Evolutionary conservation across 1,284 basidiomycete genomes (phyloP).

Genomic region (Cutaneotrichosporon curvatum): DNA sequence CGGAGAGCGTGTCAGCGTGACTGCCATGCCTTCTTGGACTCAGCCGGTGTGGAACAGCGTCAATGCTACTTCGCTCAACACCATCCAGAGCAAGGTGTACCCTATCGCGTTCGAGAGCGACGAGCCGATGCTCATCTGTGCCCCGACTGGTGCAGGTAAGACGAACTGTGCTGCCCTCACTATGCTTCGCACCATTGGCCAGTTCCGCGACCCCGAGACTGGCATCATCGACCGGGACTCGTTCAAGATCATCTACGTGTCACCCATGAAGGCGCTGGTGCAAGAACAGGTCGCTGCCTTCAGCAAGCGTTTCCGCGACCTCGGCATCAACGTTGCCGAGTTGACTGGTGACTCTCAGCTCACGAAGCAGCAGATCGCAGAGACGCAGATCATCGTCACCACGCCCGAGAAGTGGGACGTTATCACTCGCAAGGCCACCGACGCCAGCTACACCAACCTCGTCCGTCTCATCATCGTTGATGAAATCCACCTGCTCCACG

Average conservation of each 20-base stretch:
- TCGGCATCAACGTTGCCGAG: slow-evolving; percentile 85
- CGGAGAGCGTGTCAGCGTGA: slow-evolving; percentile 68
- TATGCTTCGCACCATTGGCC: slow-evolving; percentile 77
- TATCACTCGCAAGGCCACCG: slow-evolving; percentile 95
- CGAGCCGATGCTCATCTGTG: slow-evolving; percentile 91
- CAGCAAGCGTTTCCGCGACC: slow-evolving; percentile 67
- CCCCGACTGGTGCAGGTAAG: slow-evolving; percentile 98
- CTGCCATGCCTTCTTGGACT: slow-evolving; percentile 78
- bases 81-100: slow-evolving; percentile 87
- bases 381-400: slow-evolving; percentile 98
- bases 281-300: slow-evolving; percentile 98
- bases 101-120: slow-evolving; percentile 91
- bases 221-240: slow-evolving; percentile 80
- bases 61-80: slow-evolving; percentile 58
- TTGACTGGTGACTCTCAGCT: slow-evolving; percentile 96
- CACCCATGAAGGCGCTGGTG: slow-evolving; percentile 97
- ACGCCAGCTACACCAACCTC: slow-evolving; percentile 94
- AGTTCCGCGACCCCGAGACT: slow-evolving; percentile 73
- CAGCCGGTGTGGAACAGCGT: slow-evolving; percentile 67
- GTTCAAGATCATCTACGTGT: slow-evolving; percentile 98
- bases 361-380: slow-evolving; percentile 94
- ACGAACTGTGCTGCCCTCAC: slow-evolving; percentile 98
- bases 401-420: slow-evolving; percentile 99
- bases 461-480: slow-evolving; percentile 96
- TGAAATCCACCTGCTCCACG: slow-evolving; percentile 95